Evolutionary conservation across 164 flowering plant genomes (phyloP).

Genomic region (Umbilicus rupestris): DNA sequence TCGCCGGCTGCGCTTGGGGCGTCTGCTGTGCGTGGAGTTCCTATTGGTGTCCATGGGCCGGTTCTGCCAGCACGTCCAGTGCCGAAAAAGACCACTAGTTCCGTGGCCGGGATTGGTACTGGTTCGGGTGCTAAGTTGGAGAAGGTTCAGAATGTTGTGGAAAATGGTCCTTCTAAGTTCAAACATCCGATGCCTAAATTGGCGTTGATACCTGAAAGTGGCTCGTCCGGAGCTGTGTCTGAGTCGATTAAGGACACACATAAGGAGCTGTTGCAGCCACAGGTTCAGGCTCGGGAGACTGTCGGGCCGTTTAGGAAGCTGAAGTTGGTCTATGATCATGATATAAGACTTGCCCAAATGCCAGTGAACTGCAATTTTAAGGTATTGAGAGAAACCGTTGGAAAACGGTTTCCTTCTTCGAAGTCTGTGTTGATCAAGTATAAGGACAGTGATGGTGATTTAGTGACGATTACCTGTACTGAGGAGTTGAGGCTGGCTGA

Average conservation of each 20-base stretch:
- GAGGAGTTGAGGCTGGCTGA: constrained; percentile 84
- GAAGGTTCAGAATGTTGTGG: constrained; percentile 24
- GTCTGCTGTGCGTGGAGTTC: constrained; percentile 90
- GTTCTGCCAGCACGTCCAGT: constrained; percentile 80
- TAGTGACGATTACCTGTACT: constrained; percentile 81
- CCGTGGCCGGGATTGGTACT: constrained; percentile 19
- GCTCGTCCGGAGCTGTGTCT: constrained; percentile 27
- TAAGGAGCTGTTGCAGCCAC: constrained; percentile 23
- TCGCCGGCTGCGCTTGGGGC: constrained; percentile 99
- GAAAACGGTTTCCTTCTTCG: constrained; percentile 69
- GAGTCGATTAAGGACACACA: constrained; percentile 17
- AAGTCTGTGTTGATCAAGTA: constrained; percentile 84
- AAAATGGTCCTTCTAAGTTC: constrained; percentile 38
- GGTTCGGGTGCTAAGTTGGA: constrained; percentile 35
- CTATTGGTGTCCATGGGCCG: constrained; percentile 81
- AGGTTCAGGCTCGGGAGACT: constrained; percentile 16
- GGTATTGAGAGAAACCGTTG: constrained; percentile 64
- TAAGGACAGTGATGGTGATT: constrained; percentile 86
- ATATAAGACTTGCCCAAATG: constrained; percentile 87
- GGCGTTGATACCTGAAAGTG: constrained; percentile 46
- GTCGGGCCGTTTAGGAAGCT: constrained; percentile 52
- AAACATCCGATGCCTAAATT: constrained; percentile 41
- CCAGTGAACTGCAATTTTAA: constrained; percentile 71
- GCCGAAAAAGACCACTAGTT: constrained; percentile 39
- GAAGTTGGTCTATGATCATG: constrained; percentile 95